Evolutionary conservation across 73 alveolate genomes (phyloP), one percentile per base, ranked within the genome.

Genomic region (Paramecium pentaurelia): DNA sequence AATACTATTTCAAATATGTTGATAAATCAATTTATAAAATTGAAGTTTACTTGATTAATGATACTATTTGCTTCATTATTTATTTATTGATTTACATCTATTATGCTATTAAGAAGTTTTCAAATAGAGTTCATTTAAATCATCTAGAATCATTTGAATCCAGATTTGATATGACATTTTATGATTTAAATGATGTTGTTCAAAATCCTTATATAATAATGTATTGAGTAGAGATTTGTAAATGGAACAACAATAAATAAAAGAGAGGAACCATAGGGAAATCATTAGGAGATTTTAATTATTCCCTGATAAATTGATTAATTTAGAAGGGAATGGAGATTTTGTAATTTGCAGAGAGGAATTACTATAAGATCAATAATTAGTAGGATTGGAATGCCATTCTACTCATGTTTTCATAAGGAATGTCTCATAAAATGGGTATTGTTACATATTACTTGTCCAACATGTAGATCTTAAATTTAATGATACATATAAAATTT

Each of bases 391-490:
- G 10, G 1, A 1, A 36, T 73, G 87, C 10, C 60, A 73, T 73
- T 68, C 68, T 73, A 12, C 38, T 73, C 87, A 73, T 14, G n/a
- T 73, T 36, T 73, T 38, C 87, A 73, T 73, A 37, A 73, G 18
- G 60, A 36, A 16, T 73, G 87, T 37, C 40, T 73, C 18, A 73
- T 44, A 3, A 73, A 73, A 37, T 73, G 87, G 87, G 58, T 73
- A 4, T 34, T 73, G 18, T 22, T 37, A 30, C 87, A 73, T 37
- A 73, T 42, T 16, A 73, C 87, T n/a, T 73, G 87, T 38, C 87
- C 87, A 2, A 37, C 60, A 14, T 73, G 87, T 10, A 64, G 84
- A 64, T 28, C 22, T 28, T 28, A 14, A 28, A 64, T 64, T 32
- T 28, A 64, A 64, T 64, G 84, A 64, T 1, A 64, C 3, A 49